A percentile compares a stretch with the other conserved stretches of the same genome.
phyloP scores from a whole-genome alignment of 2,329 filamentous ascomycete genomes.

The Ophiostoma pallidulum region DNA sequence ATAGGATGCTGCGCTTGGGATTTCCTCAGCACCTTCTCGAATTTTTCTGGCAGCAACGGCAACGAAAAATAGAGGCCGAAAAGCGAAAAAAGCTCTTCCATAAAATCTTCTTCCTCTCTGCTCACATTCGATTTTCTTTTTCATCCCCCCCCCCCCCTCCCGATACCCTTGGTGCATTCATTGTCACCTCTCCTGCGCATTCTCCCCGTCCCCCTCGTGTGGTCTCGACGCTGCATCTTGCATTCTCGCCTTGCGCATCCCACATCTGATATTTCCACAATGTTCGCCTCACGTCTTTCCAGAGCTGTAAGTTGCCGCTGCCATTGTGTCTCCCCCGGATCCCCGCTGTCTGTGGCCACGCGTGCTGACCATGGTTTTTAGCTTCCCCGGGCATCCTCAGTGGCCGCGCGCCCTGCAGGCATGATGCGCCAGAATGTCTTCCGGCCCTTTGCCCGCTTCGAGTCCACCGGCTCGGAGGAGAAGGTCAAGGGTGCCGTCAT shows the following conservation, averaged over 20 bases:
- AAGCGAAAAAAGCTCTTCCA: constrained; percentile 15
- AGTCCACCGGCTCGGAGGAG: constrained; percentile 54
- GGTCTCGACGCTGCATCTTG: constrained; percentile 15
- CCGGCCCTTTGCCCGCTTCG: constrained; percentile 67
- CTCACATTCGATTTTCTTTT: constrained; percentile 2
- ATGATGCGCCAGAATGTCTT: constrained; percentile 57
- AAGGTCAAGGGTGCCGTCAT: constrained; percentile 96
- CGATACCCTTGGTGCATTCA: constrained; percentile 6
- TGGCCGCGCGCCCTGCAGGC: constrained; percentile 57
- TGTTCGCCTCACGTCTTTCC: constrained; percentile 63
- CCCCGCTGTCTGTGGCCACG: constrained; percentile 1
- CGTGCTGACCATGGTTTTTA: constrained; percentile 24
- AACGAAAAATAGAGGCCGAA: constrained; percentile 6
- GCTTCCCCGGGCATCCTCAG: constrained; percentile 68
- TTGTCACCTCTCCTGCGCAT: constrained; percentile 12
- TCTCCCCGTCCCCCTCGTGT: background rate
- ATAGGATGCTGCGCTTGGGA: constrained; percentile 7
- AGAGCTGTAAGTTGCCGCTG: constrained; percentile 56
- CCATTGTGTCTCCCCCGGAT: background rate
- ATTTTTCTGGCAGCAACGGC: constrained; percentile 14
- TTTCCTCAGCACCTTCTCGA: constrained; percentile 17
- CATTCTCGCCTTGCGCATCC: constrained; percentile 5
- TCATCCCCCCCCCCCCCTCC: background rate
- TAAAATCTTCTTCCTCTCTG: constrained; percentile 14
- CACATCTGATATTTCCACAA: constrained; percentile 40